phyloP scores from a whole-genome alignment of 2,329 filamentous ascomycete genomes.

The Colletotrichum sp. region DNA sequence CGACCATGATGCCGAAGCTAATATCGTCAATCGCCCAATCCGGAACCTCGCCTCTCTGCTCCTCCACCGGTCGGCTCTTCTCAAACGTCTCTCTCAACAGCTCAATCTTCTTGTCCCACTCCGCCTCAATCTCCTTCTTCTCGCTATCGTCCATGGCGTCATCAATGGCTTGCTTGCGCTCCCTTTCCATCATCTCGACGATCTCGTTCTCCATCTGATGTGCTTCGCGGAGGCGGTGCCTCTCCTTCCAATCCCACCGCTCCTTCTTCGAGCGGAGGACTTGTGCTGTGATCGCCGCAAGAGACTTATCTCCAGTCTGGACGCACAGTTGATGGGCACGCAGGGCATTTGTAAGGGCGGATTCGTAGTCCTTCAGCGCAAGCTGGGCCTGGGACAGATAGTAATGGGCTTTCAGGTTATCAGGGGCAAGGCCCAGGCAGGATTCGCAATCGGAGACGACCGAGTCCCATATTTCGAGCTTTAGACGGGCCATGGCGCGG shows the following conservation, averaged over 20 bases:
- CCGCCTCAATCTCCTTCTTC: slow-evolving; percentile 48
- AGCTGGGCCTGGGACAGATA: slow-evolving; percentile 85
- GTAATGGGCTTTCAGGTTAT: slow-evolving; percentile 81
- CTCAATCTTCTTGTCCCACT: slow-evolving; percentile 51
- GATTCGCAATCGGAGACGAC: slow-evolving; percentile 79
- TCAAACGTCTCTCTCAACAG: slow-evolving; percentile 57
- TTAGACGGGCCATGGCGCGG: slow-evolving; percentile 81
- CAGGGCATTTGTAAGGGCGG: slow-evolving; percentile 73
- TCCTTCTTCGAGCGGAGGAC: slow-evolving; percentile 85
- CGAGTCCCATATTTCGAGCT: slow-evolving; percentile 73
- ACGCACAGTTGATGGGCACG: slow-evolving; percentile 76
- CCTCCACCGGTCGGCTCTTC: slow-evolving; percentile 45
- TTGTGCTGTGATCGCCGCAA: slow-evolving; percentile 72
- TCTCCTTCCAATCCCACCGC: slow-evolving; percentile 81
- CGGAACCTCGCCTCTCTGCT: slow-evolving; percentile 65
- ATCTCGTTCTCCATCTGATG: slow-evolving; percentile 47
- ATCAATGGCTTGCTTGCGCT: slow-evolving; percentile 47
- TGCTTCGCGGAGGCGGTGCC: slow-evolving; percentile 58
- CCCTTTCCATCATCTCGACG: slow-evolving; percentile 42
- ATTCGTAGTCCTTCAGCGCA: slow-evolving; percentile 72
- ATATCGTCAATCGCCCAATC: slow-evolving; percentile 82
- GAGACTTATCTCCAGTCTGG: slow-evolving; percentile 65
- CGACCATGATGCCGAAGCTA: slow-evolving; percentile 75
- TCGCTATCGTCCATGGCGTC: slow-evolving; percentile 51
- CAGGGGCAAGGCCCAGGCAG: slow-evolving; percentile 71